A percentile compares a stretch with the other conserved stretches of the same genome.
phyloP scores from a whole-genome alignment of 768 basidiomycete genomes.

The Termitomyces sp. region DNA sequence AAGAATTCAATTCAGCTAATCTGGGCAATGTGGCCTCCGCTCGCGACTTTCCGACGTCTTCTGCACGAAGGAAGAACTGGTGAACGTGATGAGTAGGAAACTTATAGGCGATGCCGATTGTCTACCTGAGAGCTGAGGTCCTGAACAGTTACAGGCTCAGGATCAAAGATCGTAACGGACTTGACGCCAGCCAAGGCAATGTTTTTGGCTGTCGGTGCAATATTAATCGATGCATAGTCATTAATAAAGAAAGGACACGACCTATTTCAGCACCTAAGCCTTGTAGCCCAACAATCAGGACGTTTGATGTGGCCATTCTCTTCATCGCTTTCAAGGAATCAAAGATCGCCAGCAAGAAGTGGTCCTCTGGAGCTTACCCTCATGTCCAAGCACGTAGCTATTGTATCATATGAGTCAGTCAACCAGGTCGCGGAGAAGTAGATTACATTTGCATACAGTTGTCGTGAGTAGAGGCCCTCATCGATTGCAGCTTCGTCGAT shows the following conservation, averaged over 20 bases:
- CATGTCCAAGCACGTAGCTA: slow-evolving; percentile 94
- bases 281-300: slow-evolving; percentile 86
- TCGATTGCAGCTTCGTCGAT: slow-evolving; percentile 86
- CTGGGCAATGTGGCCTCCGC: slow-evolving; percentile 84
- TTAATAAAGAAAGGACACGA: slow-evolving; percentile 10
- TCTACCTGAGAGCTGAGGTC: slow-evolving; percentile 90
- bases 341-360: slow-evolving; percentile 1
- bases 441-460: slow-evolving; percentile 55
- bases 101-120: slow-evolving; percentile 5
- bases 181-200: slow-evolving; percentile 94
- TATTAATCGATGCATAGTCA: slow-evolving; percentile 3
- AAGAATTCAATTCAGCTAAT: slow-evolving; percentile 90
- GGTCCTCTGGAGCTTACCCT: slow-evolving; percentile 47
- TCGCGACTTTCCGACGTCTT: slow-evolving; percentile 83
- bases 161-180: slow-evolving; percentile 93
- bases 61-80: slow-evolving; percentile 89
- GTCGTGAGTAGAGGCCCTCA: slow-evolving; percentile 90
- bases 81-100: slow-evolving; percentile 8
- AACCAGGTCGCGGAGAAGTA: slow-evolving; percentile 8
- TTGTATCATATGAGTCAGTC: slow-evolving; percentile 12
- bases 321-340: slow-evolving; percentile 78
- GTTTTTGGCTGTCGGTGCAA: slow-evolving; percentile 71
- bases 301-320: slow-evolving; percentile 94
- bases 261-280: slow-evolving; percentile 97
- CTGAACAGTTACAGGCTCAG: slow-evolving; percentile 78